Conservation (phyloP, 2,329 filamentous ascomycete genomes). For the Orbilia quercus region DNA sequence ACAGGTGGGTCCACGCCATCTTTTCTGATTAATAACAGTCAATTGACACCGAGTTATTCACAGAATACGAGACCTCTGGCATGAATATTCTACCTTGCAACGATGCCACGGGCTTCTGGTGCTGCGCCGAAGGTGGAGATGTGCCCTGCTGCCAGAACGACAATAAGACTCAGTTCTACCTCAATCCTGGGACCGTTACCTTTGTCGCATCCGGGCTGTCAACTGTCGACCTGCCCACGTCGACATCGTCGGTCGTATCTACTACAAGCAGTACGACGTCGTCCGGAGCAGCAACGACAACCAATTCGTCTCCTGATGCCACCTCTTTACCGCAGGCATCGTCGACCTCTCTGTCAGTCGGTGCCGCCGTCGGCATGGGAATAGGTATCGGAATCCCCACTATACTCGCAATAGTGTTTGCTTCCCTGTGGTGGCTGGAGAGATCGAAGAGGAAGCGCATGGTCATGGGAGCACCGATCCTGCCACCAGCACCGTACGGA, state of each 20-base stretch:
- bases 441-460: conserved; percentile 17
- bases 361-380: conserved; percentile 31
- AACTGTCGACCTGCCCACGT: background rate
- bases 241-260: background rate
- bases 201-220: conserved; percentile 23
- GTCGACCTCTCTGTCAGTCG: conserved; percentile 13
- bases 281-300: conserved; percentile 1
- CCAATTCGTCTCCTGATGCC: conserved; percentile 2
- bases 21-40: background rate
- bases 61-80: conserved; percentile 1
- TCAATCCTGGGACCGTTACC: conserved; percentile 38
- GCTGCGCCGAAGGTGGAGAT: conserved; percentile 32
- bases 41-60: background rate
- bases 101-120: conserved; percentile 38
- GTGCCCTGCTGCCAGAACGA: conserved; percentile 33
- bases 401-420: conserved; percentile 33
- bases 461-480: conserved; percentile 13
- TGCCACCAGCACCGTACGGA: conserved; percentile 25
- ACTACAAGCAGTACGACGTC: background rate
- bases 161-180: conserved; percentile 22
- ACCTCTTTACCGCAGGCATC: conserved; percentile 6
- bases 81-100: conserved; percentile 51
- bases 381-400: conserved; percentile 32
- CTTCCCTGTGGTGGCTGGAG: conserved; percentile 27
- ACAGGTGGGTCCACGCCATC: conserved; percentile 9